phyloP scores from a whole-genome alignment of 805 yeast species.

The Starmerella bombicola region DNA sequence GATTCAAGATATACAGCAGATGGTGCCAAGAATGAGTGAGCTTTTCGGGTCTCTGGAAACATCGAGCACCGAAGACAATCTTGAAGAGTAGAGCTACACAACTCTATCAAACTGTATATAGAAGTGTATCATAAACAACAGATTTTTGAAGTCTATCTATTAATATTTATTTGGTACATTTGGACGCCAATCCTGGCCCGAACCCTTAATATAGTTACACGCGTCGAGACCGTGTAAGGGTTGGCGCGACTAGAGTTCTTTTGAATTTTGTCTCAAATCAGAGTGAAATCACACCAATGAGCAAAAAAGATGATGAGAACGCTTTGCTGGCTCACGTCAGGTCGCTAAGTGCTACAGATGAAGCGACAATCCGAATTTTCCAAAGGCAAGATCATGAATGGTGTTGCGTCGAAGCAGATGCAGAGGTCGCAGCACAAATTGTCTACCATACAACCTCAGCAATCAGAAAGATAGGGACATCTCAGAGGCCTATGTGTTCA shows the following conservation, averaged over 20 bases:
- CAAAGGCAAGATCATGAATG: conserved; percentile 68
- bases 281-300: too few relatives aligned
- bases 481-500: conserved; percentile 37
- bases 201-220: too few relatives aligned
- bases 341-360: conserved; percentile 17
- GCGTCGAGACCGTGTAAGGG: too few relatives aligned
- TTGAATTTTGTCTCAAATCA: too few relatives aligned
- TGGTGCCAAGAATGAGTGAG: conserved; percentile 19
- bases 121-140: too few relatives aligned
- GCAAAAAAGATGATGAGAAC: conserved; percentile 33
- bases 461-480: conserved; percentile 37
- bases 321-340: conserved; percentile 26
- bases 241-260: too few relatives aligned
- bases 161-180: too few relatives aligned
- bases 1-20: conserved; percentile 30
- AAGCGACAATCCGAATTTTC: conserved; percentile 45
- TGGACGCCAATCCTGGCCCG: too few relatives aligned
- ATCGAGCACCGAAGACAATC: not conserved
- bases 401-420: conserved; percentile 63
- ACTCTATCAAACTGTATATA: too few relatives aligned
- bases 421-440: conserved; percentile 66
- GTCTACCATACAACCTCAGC: conserved; percentile 78
- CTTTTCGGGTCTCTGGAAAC: conserved; percentile 18
- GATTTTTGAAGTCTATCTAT: too few relatives aligned
- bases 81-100: too few relatives aligned